Conservation (phyloP, 1,284 basidiomycete species). For the Tetrapyrgos nigripes region DNA sequence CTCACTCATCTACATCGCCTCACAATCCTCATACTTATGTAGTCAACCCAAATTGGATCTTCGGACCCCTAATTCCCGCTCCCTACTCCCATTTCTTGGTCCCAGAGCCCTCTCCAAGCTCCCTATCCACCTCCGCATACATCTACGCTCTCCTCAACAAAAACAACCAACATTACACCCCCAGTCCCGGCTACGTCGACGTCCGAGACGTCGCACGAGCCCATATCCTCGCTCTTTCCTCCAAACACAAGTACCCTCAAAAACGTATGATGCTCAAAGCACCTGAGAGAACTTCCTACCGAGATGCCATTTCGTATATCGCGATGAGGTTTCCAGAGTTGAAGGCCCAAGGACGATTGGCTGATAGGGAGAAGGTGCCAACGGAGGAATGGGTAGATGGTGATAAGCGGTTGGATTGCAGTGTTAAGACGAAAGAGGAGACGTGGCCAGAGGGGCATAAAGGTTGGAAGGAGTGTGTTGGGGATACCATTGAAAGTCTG, state of each 20-base stretch:
- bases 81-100: not conserved
- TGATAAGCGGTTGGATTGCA: not conserved
- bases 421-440: not conserved
- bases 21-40: not conserved
- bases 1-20: not conserved
- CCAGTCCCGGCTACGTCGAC: not conserved
- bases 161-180: not conserved
- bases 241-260: not conserved
- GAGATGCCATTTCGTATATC: not conserved
- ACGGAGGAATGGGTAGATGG: not conserved
- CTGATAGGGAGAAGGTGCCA: not conserved
- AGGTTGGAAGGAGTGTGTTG: not conserved
- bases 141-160: not conserved
- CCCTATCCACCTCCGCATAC: not conserved
- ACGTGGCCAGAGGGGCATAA: not conserved
- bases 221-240: slow-evolving; percentile 2
- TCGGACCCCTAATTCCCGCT: not conserved
- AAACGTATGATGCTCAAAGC: not conserved
- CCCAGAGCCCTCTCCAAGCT: not conserved
- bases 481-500: not conserved
- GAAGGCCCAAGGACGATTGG: not conserved
- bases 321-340: not conserved
- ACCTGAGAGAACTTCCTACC: not conserved
- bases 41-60: not conserved
- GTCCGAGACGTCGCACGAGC: slow-evolving; percentile 5